These are phyloP conservation scores for Leishmania arabica DNA, from an alignment of 208 protist species.

Conservation along the genomic window DNA sequence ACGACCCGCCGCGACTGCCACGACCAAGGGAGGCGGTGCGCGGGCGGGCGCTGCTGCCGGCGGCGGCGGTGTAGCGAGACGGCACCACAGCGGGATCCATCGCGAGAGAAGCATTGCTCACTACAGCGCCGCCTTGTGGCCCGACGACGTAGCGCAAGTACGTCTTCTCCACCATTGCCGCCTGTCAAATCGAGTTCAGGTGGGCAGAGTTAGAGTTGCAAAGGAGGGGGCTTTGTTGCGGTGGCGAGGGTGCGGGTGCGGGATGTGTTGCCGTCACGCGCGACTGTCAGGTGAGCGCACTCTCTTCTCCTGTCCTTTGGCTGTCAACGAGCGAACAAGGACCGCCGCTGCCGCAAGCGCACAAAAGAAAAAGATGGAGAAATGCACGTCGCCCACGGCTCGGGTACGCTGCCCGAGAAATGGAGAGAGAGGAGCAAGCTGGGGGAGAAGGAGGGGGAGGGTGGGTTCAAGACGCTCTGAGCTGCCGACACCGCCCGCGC, in stretches of 20 bases:
- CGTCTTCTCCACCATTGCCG: conserved; percentile 84
- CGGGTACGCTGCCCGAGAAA: background rate
- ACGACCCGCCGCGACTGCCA: conserved; percentile 5
- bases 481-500: background rate
- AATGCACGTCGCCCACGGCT: background rate
- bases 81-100: conserved; percentile 50
- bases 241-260: background rate
- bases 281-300: background rate
- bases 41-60: background rate
- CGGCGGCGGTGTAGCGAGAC: conserved; percentile 29
- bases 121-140: conserved; percentile 74
- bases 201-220: background rate
- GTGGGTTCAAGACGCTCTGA: background rate
- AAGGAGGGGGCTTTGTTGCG: background rate
- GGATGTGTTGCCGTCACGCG: background rate
- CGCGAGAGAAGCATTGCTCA: conserved; percentile 65
- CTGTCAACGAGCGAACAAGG: background rate
- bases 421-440: background rate
- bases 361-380: background rate
- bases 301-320: background rate
- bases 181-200: background rate
- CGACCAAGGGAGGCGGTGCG: background rate
- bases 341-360: background rate
- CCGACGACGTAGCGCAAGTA: conserved; percentile 89
- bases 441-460: background rate